A percentile compares a stretch with the other conserved stretches of the same genome.
Conservation (phyloP, 768 basidiomycete genomes). For the Agrocybe praecox region DNA sequence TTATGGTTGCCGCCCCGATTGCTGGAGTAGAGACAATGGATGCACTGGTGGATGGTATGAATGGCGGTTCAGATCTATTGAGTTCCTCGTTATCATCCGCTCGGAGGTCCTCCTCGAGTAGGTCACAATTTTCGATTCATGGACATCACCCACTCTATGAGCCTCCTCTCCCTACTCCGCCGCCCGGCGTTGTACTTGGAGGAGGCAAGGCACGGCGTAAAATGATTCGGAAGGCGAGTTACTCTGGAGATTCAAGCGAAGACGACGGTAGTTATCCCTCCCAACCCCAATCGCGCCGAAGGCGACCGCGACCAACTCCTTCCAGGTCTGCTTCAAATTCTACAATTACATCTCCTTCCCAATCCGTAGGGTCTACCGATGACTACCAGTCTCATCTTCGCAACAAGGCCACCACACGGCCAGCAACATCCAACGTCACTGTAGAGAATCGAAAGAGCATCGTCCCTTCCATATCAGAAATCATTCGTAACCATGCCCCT, state of each 20-base stretch:
- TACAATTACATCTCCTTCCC: slow-evolving; percentile 16
- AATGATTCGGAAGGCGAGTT: slow-evolving; percentile 25
- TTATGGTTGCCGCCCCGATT: slow-evolving; percentile 75
- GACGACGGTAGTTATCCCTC: slow-evolving; percentile 47
- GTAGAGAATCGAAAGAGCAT: slow-evolving; percentile 46
- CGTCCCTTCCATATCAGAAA: slow-evolving; percentile 85
- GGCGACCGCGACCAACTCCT: slow-evolving; percentile 30
- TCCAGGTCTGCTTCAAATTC: slow-evolving; percentile 30
- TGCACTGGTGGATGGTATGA: slow-evolving; percentile 89
- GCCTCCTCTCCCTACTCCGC: slow-evolving; percentile 82
- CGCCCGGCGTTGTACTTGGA: slow-evolving; percentile 77
- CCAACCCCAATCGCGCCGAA: slow-evolving; percentile 33
- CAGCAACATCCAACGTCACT: slow-evolving; percentile 20
- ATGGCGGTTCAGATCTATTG: slow-evolving; percentile 64
- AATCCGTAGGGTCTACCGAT: neutral
- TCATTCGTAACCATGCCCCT: slow-evolving; percentile 82
- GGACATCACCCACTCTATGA: slow-evolving; percentile 78
- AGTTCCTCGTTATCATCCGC: slow-evolving; percentile 19
- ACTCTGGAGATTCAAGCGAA: slow-evolving; percentile 53
- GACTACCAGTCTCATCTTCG: slow-evolving; percentile 2
- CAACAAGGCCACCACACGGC: slow-evolving; percentile 7
- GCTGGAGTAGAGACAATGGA: slow-evolving; percentile 87
- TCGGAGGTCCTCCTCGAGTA: slow-evolving; percentile 41
- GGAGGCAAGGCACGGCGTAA: slow-evolving; percentile 40
- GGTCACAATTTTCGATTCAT: slow-evolving; percentile 57